A percentile compares a stretch with the other conserved stretches of the same genome.
These are phyloP conservation scores for Paramyrothecium sp. DNA, from an alignment of 2,329 filamentous ascomycete genomes.

Conservation along the genomic window DNA sequence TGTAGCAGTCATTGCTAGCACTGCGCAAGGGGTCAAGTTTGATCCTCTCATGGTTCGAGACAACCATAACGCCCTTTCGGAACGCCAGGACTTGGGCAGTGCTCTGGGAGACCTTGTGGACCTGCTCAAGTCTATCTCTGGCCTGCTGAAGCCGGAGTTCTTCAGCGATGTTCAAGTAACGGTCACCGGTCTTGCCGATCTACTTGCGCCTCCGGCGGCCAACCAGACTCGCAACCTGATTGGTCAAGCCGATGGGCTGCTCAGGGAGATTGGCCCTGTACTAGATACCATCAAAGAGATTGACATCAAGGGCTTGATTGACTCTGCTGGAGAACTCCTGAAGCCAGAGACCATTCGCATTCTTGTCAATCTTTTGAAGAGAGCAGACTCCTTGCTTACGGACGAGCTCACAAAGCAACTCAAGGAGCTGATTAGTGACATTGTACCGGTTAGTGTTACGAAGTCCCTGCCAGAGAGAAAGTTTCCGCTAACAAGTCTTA, in stretches of 20 bases:
- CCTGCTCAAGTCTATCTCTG: neutral
- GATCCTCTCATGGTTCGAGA: no score
- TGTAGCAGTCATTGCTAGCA: neutral
- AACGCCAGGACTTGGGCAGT: no score
- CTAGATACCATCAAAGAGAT: neutral
- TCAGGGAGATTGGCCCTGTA: neutral
- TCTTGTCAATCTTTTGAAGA: no score
- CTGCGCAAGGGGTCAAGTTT: neutral
- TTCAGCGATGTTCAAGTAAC: neutral
- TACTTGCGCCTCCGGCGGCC: neutral
- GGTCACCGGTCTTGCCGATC: neutral
- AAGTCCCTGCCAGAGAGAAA: no score
- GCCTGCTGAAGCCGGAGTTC: neutral
- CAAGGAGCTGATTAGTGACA: no score
- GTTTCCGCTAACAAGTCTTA: neutral
- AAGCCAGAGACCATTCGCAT: no score
- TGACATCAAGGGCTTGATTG: neutral
- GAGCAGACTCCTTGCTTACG: no score
- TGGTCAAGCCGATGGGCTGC: neutral
- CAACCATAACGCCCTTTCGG: no score
- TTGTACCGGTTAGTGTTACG: no score
- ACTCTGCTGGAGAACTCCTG: neutral
- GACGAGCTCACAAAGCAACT: no score
- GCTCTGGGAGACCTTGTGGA: neutral
- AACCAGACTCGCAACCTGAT: neutral